Conservation (phyloP, 1,284 basidiomycete genomes). For the Gomphus sp. region DNA sequence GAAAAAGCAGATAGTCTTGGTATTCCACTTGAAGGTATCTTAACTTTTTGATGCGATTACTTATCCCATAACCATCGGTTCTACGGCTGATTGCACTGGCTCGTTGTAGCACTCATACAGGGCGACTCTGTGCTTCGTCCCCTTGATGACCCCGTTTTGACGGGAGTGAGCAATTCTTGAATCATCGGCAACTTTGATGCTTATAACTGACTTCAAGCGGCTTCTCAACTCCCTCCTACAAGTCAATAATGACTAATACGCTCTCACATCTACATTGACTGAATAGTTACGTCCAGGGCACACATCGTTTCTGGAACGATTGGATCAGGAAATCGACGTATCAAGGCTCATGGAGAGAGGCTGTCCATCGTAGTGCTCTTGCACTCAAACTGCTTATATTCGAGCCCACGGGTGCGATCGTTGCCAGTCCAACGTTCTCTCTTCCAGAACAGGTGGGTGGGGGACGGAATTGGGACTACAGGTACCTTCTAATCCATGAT, state of each 20-base stretch:
- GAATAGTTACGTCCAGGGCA: constrained; percentile 35
- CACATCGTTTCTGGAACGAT: constrained; percentile 75
- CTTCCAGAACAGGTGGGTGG: constrained; percentile 88
- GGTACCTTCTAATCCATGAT: neutral
- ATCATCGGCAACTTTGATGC: neutral
- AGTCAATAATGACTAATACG: constrained; percentile 24
- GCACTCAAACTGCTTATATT: constrained; percentile 80
- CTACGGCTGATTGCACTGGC: neutral
- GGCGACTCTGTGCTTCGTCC: constrained; percentile 43
- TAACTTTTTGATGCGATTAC: neutral
- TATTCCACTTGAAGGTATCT: constrained; percentile 36
- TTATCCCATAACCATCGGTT: neutral
- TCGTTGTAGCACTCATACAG: constrained; percentile 30
- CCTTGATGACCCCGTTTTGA: constrained; percentile 52
- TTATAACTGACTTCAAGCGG: constrained; percentile 23
- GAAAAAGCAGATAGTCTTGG: constrained; percentile 33
- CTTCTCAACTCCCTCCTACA: constrained; percentile 46
- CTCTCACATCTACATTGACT: neutral
- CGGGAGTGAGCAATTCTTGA: constrained; percentile 32
- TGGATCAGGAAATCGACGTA: constrained; percentile 84
- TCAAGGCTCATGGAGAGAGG: constrained; percentile 88
- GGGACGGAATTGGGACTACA: constrained; percentile 67
- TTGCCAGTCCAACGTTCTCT: constrained; percentile 90
- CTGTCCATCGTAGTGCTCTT: constrained; percentile 81
- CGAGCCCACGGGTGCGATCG: constrained; percentile 82